A percentile compares a stretch with the other conserved stretches of the same genome.
These are phyloP conservation scores for Colletotrichum paranaense DNA, from an alignment of 2,329 filamentous ascomycete species.

Conservation along the genomic window DNA sequence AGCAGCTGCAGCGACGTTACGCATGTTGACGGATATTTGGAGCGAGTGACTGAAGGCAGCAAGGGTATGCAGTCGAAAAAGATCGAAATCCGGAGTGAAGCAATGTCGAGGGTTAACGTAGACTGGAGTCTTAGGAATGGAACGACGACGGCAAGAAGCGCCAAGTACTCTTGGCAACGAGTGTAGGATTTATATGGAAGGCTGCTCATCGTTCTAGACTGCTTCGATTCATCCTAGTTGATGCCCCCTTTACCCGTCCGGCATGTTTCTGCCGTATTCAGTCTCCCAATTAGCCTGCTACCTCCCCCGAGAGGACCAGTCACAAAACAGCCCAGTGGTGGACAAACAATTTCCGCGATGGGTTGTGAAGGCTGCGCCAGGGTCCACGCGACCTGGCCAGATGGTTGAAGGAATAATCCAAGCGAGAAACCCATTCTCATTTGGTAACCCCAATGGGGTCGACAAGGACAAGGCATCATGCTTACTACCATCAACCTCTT, in stretches of 20 bases:
- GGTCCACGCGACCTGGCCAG: neutral
- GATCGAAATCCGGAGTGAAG: neutral
- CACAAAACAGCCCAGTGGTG: slow-evolving; percentile 3
- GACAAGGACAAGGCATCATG: neutral
- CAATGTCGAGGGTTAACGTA: neutral
- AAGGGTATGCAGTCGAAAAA: neutral
- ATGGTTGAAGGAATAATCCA: neutral
- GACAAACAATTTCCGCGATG: slow-evolving; percentile 5
- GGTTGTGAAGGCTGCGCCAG: neutral
- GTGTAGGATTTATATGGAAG: neutral
- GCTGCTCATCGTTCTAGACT: neutral
- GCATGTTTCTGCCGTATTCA: neutral
- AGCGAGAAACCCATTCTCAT: neutral
- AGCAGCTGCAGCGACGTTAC: neutral
- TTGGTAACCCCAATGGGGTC: neutral
- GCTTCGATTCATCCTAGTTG: neutral
- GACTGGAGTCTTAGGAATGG: neutral
- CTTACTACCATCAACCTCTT: neutral
- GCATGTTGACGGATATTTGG: neutral
- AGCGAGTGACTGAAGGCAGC: neutral
- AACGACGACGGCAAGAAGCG: neutral
- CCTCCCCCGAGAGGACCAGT: neutral
- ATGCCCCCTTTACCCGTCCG: neutral
- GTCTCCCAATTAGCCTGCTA: neutral
- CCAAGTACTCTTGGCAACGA: neutral